phyloP scores from a whole-genome alignment of 2,329 filamentous ascomycete genomes.

The Tothia fuscella region DNA sequence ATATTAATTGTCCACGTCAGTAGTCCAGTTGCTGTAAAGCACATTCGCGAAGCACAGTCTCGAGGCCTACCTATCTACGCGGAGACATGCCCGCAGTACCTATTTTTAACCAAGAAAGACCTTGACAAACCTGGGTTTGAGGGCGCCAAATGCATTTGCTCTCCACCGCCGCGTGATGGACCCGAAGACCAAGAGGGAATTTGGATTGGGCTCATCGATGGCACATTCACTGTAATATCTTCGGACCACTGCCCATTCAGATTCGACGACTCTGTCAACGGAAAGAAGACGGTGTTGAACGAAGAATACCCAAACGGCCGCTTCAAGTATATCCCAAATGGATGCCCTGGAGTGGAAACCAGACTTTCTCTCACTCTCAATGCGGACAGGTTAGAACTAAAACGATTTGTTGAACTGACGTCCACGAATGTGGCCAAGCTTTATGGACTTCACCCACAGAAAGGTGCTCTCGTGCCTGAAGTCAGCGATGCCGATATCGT shows the following conservation, averaged over 20 bases:
- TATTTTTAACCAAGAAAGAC: slow-evolving; percentile 40
- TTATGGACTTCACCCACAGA: slow-evolving; percentile 41
- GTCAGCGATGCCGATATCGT: slow-evolving; percentile 44
- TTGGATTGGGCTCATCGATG: slow-evolving; percentile 38
- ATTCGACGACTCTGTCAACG: slow-evolving; percentile 35
- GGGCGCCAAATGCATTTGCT: slow-evolving; percentile 43
- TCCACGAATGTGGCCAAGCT: slow-evolving; percentile 45
- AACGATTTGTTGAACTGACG: slow-evolving; percentile 43
- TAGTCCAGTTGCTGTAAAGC: slow-evolving; percentile 32
- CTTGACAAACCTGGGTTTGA: slow-evolving; percentile 41
- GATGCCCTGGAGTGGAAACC: slow-evolving; percentile 46
- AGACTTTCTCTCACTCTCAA: slow-evolving; percentile 34
- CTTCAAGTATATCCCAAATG: slow-evolving; percentile 49
- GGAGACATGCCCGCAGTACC: slow-evolving; percentile 46
- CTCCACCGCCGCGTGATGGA: slow-evolving; percentile 38
- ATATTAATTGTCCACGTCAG: slow-evolving; percentile 44
- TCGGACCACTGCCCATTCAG: slow-evolving; percentile 39
- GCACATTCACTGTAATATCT: slow-evolving; percentile 41
- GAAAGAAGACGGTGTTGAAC: slow-evolving; percentile 39
- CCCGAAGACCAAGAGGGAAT: slow-evolving; percentile 38
- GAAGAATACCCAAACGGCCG: slow-evolving; percentile 31
- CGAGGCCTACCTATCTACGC: slow-evolving; percentile 39
- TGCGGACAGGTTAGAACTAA: slow-evolving; percentile 29
- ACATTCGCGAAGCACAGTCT: slow-evolving; percentile 39
- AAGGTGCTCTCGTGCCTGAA: slow-evolving; percentile 40